These are phyloP conservation scores for Bacidia gigantensis DNA, from an alignment of 495 filamentous ascomycete species.

Conservation along the genomic window DNA sequence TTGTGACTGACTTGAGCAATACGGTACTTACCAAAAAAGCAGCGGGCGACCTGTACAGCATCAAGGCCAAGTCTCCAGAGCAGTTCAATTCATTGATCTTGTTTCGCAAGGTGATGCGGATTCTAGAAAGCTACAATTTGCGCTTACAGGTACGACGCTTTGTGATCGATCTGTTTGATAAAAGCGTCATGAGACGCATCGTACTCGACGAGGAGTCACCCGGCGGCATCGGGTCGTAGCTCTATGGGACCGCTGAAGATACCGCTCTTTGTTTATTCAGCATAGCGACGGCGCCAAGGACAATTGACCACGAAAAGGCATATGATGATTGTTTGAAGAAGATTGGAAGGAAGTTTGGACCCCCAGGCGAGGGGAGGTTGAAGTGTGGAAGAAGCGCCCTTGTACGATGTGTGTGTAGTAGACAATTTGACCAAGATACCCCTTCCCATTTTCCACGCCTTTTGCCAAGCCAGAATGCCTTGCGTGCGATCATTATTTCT, in stretches of 20 bases:
- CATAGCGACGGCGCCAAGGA: neutral
- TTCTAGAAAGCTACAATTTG: constrained; percentile 87
- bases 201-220: constrained; percentile 47
- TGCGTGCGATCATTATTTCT: no score
- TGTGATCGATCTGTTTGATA: constrained; percentile 87
- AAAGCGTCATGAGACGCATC: constrained; percentile 67
- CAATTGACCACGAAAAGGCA: neutral
- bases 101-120: constrained; percentile 67
- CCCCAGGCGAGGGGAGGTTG: no score
- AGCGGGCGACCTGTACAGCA: constrained; percentile 54
- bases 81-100: constrained; percentile 62
- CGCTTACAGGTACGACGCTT: constrained; percentile 71
- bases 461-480: no score
- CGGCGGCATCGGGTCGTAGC: constrained; percentile 9
- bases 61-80: constrained; percentile 51
- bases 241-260: neutral
- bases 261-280: neutral
- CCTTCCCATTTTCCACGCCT: no score
- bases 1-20: constrained; percentile 78
- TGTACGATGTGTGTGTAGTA: no score
- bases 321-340: no score
- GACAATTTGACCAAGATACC: no score
- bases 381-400: no score
- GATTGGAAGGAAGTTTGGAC: no score
- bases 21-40: constrained; percentile 72